phyloP scores from a whole-genome alignment of 495 filamentous ascomycete species.

The Hyaloscypha bicolor region DNA sequence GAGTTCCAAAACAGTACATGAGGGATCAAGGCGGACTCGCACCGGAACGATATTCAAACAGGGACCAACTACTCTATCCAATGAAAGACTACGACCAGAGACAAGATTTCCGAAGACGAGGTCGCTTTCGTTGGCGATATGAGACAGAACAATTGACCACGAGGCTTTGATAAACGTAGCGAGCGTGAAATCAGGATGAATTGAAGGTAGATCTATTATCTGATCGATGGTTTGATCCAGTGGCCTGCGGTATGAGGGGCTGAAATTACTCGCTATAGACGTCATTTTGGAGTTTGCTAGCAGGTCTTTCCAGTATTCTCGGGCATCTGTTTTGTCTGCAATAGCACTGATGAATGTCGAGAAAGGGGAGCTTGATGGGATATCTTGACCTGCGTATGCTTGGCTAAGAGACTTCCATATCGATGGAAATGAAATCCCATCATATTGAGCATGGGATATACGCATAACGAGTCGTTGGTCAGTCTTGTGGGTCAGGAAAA shows the following conservation, averaged over 20 bases:
- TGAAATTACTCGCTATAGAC: no score
- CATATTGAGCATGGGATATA: constrained; percentile 74
- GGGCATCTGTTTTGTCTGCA: constrained; percentile 47
- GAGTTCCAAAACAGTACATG: constrained; percentile 43
- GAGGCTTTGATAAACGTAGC: constrained; percentile 58
- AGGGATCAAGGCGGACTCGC: constrained; percentile 36
- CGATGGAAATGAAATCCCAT: constrained; percentile 66
- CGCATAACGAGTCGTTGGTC: constrained; percentile 56
- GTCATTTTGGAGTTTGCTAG: constrained; percentile 54
- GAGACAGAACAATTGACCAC: constrained; percentile 63
- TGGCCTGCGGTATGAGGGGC: no score
- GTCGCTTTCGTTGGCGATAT: constrained; percentile 48
- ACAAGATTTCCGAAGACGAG: constrained; percentile 64
- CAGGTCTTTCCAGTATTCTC: constrained; percentile 57
- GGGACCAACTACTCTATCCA: constrained; percentile 33
- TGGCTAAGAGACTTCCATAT: constrained; percentile 57
- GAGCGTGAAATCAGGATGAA: no score
- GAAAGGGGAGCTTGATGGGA: constrained; percentile 52
- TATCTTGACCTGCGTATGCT: constrained; percentile 51
- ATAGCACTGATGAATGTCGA: constrained; percentile 60
- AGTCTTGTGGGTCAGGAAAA: constrained; percentile 50
- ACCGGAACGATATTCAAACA: constrained; percentile 44
- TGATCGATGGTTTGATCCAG: no score
- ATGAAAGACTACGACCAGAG: constrained; percentile 55
- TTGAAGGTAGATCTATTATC: no score